phyloP scores from a whole-genome alignment of 495 filamentous ascomycete species.

The Choiromyces venosus region DNA sequence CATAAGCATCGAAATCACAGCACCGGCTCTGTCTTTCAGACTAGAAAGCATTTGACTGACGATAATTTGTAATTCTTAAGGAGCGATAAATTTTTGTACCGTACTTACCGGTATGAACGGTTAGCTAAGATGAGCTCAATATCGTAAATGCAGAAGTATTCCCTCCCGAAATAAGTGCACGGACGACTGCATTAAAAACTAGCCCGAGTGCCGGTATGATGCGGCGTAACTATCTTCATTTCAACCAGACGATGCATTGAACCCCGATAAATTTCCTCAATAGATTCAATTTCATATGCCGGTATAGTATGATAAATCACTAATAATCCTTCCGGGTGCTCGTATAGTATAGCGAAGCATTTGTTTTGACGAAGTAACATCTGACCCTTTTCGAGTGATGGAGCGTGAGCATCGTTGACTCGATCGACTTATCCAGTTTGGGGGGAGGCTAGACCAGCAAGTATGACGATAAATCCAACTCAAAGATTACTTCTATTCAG shows the following conservation, averaged over 20 bases:
- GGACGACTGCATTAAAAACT: background rate
- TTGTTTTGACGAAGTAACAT: background rate
- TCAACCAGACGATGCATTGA: background rate
- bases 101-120: background rate
- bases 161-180: background rate
- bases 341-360: background rate
- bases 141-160: background rate
- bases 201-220: background rate
- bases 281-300: background rate
- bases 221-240: background rate
- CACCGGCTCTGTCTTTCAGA: too few species aligned
- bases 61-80: background rate
- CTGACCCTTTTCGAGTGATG: background rate
- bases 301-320: background rate
- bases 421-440: background rate
- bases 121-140: background rate
- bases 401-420: background rate
- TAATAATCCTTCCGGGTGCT: background rate
- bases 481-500: background rate
- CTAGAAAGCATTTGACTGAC: background rate
- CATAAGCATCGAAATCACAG: background rate
- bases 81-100: background rate
- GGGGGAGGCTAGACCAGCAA: background rate
- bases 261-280: background rate
- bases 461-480: background rate